Base-by-base conservation (phyloP, 169 alveolate genomes). In the Cryptosporidium tyzzeri region DNA sequence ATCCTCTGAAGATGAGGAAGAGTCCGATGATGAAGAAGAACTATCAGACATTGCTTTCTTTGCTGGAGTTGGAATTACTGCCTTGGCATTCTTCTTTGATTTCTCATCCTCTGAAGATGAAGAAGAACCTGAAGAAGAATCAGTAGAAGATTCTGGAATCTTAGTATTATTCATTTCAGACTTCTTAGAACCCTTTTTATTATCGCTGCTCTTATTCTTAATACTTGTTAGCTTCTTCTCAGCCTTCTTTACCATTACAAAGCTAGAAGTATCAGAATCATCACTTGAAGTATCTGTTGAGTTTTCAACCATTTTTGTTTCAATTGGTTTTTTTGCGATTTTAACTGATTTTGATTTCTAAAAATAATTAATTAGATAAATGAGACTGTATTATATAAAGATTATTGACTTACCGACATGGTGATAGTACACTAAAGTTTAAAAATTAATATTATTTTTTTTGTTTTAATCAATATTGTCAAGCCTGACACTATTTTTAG, bases 191-290 rank as follows among this genome's bases (percentile, higher is more conserved):
- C 59, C 35, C 39, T 74, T 33, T 4, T 29, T 53, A 1, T n/a
- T 58, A 18, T 39, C 73, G 9, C 7, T 0, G 2, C 48, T 39
- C 35, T 65, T 45, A 29, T 41, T 44, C 70, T 65, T 33, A 16
- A 23, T 1, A 14, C 7, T 18, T 59, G 35, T 69, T 41, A 12
- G 65, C 55, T 80, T 59, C 39, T 62, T 62, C 1, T 21, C 73
- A 33, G 89, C 89, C 55, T 80, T 80, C 41, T 80, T 80, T 26
- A 80, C 89, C 65, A 80, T 80, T 33, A 39, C 74, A 80, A 80
- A 80, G 44, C 89, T 80, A 3, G 89, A 48, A 14, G 75, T 62
- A 26, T 80, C 89, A 16, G 89, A 80, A 62, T 80, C 89, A 62
- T 80, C 89, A 48, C 89, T 80, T 5, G 89, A 80, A 33, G 86